Base-by-base conservation (phyloP, 164 flowering plant genomes). In the Amborella trichopoda region DNA sequence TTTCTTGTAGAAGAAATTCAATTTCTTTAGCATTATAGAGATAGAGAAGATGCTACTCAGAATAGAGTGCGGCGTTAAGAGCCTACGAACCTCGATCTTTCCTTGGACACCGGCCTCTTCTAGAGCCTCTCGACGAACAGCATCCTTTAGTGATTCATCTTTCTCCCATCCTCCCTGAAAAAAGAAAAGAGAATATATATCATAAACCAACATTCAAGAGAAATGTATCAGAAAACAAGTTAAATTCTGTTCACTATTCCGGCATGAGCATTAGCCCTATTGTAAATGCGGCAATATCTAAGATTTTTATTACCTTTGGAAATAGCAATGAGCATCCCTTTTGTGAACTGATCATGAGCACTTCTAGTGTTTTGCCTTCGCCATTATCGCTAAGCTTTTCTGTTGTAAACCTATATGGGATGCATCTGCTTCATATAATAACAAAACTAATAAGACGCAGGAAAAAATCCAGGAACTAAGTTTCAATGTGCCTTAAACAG, bases 41-140 rank as follows among this genome's bases (percentile, higher is more conserved):
- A 42, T 1, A 24, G 20, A 22, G 20, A 39, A 39, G 42, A 39
- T 16, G 20, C 8, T 10, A 16, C 21, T 14, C 30, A 45, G 5
- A 45, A 19, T n/a, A 26, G 30, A 38, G 3, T 28, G 4, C 28
- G 10, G 53, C 5, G 18, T 21, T 6, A 37, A 37, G 32, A 21
- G n/a, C n/a, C 3, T 22, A 50, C 60, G 42, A 6, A 54, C 83
- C 80, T 75, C 64, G 23, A 86, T 53, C 37, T 53, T 47, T 17
- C 96, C 96, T 4, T 1, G 10, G 0, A 86, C 93, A 2, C 96
- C 96, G 5, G 96, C 96, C 58, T 86, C 96, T 62, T 86, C 96
- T 2, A 69, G 4, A 1, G 87, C 73, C 56, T 86, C 96, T 18
- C 96, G 53, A n/a, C 21, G 16, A 26, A 81, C 96, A 0, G 93